A percentile compares a stretch with the other conserved stretches of the same genome.
phyloP scores from a whole-genome alignment of 208 protist species.

The Tritrichomonas musculus region DNA sequence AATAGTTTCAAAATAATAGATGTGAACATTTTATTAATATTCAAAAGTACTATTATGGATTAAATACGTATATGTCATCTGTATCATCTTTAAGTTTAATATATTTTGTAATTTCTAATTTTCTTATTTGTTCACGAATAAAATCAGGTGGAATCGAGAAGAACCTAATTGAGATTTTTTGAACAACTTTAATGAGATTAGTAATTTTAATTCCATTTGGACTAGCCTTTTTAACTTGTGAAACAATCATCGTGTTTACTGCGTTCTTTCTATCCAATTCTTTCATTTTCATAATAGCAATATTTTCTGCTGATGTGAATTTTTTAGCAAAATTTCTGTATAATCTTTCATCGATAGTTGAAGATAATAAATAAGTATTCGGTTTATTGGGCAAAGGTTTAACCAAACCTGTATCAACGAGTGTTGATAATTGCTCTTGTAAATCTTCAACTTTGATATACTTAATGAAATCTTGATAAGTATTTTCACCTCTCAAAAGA shows the following conservation, averaged over 20 bases:
- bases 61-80: not conserved
- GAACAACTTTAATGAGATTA: not conserved
- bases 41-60: no score
- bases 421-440: not conserved
- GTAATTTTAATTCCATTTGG: not conserved
- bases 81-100: not conserved
- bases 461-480: not conserved
- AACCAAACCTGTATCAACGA: not conserved
- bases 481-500: not conserved
- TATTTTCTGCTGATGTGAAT: constrained; percentile 13
- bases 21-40: no score
- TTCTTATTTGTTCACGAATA: not conserved
- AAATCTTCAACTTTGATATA: not conserved
- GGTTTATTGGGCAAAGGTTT: not conserved
- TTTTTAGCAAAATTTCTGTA: not conserved
- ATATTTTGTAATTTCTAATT: not conserved
- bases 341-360: not conserved
- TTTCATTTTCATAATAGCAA: not conserved
- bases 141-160: not conserved
- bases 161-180: not conserved
- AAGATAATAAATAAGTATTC: not conserved
- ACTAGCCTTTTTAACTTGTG: not conserved
- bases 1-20: no score
- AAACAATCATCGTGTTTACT: not conserved
- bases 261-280: not conserved